Conservation (phyloP, 75 land plant genomes). For the Selaginella moellendorffii region DNA sequence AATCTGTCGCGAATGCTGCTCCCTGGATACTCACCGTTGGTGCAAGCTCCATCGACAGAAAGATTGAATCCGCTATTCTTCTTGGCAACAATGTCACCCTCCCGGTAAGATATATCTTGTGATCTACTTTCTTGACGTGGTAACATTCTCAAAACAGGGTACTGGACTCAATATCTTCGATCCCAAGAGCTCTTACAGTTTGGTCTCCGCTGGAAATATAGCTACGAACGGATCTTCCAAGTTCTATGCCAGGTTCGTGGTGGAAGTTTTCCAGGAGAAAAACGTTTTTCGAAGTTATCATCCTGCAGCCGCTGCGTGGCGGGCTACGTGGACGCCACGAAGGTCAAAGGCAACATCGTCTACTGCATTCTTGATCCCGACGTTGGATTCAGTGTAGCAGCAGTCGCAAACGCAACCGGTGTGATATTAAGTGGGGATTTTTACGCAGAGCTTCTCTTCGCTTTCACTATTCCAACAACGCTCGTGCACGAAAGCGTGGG, state of each 20-base stretch:
- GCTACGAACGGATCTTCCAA: no score
- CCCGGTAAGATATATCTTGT: neutral
- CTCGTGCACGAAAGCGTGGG: neutral
- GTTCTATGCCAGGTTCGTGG: no score
- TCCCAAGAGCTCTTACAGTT: neutral
- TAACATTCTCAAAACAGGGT: neutral
- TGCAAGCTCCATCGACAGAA: neutral
- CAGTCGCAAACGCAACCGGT: neutral
- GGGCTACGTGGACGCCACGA: neutral
- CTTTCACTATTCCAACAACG: neutral
- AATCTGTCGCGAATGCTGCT: neutral
- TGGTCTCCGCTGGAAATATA: neutral
- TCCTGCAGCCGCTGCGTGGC: neutral
- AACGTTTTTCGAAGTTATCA: no score
- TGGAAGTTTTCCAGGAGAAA: no score
- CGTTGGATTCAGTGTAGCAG: neutral
- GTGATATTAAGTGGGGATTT: neutral
- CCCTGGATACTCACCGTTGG: slow-evolving; percentile 7
- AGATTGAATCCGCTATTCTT: neutral
- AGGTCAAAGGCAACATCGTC: neutral
- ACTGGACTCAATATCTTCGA: neutral
- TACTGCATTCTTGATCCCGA: neutral
- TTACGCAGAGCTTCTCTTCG: neutral
- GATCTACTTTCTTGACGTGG: neutral
- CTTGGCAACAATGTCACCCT: slow-evolving; percentile 7